A percentile compares a stretch with the other conserved stretches of the same genome.
phyloP scores from a whole-genome alignment of 208 protist genomes.

The Acanthamoeba lenticulata region DNA sequence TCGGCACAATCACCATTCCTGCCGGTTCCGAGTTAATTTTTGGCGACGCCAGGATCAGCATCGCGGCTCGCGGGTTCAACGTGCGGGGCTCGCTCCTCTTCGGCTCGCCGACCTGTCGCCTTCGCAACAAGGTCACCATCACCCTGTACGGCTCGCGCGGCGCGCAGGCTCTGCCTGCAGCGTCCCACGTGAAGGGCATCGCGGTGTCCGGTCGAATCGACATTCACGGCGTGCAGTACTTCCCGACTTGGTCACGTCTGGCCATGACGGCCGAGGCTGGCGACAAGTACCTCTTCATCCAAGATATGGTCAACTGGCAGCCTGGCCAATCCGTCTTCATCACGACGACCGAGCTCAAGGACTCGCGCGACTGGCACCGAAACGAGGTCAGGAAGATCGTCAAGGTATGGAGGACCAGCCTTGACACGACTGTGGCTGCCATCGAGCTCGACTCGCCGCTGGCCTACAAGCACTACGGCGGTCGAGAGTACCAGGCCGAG shows the following conservation, averaged over 20 bases:
- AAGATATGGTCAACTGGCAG: slow-evolving; percentile 81
- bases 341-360: slow-evolving; percentile 73
- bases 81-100: slow-evolving; percentile 72
- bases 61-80: slow-evolving; percentile 59
- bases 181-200: background rate
- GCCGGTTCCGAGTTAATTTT: slow-evolving; percentile 68
- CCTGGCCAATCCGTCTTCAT: slow-evolving; percentile 78
- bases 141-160: slow-evolving; percentile 71
- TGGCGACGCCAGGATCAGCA: slow-evolving; percentile 63
- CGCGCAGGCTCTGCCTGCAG: background rate
- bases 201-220: background rate
- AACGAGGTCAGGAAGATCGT: slow-evolving; percentile 76
- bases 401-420: too few species aligned
- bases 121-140: slow-evolving; percentile 39
- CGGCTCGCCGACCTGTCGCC: slow-evolving; percentile 72
- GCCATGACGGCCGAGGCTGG: slow-evolving; percentile 54
- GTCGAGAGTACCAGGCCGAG: slow-evolving; percentile 77
- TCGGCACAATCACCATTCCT: slow-evolving; percentile 76
- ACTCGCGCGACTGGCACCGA: slow-evolving; percentile 67
- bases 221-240: slow-evolving; percentile 76
- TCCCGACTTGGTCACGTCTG: slow-evolving; percentile 78
- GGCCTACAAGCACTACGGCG: slow-evolving; percentile 77
- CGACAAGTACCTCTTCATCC: slow-evolving; percentile 71
- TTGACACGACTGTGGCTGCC: too few species aligned
- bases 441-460: slow-evolving; percentile 70